Evolutionary conservation across 202 grass and related monocot species (phyloP).

Genomic region (Zizania palustris): DNA sequence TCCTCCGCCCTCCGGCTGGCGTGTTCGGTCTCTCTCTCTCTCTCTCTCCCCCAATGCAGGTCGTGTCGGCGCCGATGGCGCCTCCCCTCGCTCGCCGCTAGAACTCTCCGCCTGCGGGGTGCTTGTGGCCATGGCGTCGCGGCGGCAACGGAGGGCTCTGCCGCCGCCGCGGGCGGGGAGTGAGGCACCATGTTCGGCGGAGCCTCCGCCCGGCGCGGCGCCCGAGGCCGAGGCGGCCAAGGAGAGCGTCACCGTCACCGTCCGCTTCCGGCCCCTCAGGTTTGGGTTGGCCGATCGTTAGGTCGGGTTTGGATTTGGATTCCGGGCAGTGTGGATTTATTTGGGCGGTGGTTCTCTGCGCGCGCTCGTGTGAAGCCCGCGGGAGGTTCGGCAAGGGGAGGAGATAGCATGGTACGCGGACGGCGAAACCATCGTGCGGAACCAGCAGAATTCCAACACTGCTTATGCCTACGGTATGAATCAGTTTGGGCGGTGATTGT

Average conservation of each 20-base stretch:
- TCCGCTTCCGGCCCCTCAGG: slow-evolving; percentile 96
- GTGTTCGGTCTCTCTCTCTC: no score
- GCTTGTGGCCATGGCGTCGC: slow-evolving; percentile 55
- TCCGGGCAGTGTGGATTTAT: slow-evolving; percentile 33
- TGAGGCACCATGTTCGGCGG: neutral
- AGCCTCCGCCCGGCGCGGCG: neutral
- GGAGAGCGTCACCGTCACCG: slow-evolving; percentile 83
- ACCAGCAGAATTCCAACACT: slow-evolving; percentile 58
- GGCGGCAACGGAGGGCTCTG: slow-evolving; percentile 45
- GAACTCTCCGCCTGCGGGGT: neutral
- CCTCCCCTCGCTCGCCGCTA: slow-evolving; percentile 1
- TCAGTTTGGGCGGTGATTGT: slow-evolving; percentile 5
- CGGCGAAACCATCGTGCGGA: slow-evolving; percentile 68
- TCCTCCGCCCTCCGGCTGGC: slow-evolving; percentile 26
- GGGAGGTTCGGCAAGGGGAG: slow-evolving; percentile 76
- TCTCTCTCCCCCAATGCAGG: slow-evolving; percentile 31
- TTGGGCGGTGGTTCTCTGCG: slow-evolving; percentile 1
- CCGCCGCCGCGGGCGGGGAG: slow-evolving; percentile 17
- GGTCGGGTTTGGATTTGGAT: neutral
- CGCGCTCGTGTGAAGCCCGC: slow-evolving; percentile 53
- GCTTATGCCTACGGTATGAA: slow-evolving; percentile 82
- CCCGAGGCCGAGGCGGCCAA: slow-evolving; percentile 48
- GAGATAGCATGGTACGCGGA: slow-evolving; percentile 84
- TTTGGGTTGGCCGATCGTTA: neutral
- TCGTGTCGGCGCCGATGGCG: slow-evolving; percentile 25